Conservation (phyloP, 1,139 yeast genomes). For the Candida sp. region DNA sequence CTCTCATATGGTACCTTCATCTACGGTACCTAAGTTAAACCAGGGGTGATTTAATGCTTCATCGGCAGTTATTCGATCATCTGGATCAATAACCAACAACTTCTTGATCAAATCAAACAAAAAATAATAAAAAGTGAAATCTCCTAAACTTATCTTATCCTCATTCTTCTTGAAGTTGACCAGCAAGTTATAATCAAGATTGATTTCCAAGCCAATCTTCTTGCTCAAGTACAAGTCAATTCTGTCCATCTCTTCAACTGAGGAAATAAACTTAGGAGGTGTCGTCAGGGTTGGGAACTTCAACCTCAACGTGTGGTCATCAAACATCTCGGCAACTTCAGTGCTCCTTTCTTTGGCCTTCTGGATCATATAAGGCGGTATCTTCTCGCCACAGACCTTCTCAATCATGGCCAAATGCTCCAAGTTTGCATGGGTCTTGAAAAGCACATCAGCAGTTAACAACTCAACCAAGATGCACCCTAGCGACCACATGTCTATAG, state of each 20-base stretch:
- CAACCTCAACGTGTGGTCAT: conserved; percentile 25
- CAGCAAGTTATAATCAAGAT: conserved; percentile 44
- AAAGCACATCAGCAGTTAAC: conserved; percentile 94
- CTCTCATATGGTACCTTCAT: conserved; percentile 55
- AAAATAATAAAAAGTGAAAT: conserved; percentile 78
- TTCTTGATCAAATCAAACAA: conserved; percentile 68
- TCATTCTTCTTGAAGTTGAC: conserved; percentile 46
- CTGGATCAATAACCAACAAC: conserved; percentile 67
- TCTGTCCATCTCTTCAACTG: conserved; percentile 55
- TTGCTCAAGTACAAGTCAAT: conserved; percentile 52
- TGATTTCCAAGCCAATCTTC: conserved; percentile 43
- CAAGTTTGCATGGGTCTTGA: conserved; percentile 92
- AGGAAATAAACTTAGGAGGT: conserved; percentile 51
- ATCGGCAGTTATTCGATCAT: conserved; percentile 63
- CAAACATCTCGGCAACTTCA: conserved; percentile 41
- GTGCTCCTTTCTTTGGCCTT: conserved; percentile 39
- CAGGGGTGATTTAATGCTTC: conserved; percentile 79
- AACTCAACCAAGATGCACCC: conserved; percentile 95
- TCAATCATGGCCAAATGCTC: conserved; percentile 98
- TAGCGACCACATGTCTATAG: conserved; percentile 96
- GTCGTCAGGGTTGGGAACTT: conserved; percentile 40
- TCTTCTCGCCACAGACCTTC: conserved; percentile 57
- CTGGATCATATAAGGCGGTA: conserved; percentile 43
- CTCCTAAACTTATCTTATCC: conserved; percentile 46
- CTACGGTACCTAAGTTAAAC: conserved; percentile 78